phyloP scores from a whole-genome alignment of 331 rosid species.

The Acacia concinna region DNA sequence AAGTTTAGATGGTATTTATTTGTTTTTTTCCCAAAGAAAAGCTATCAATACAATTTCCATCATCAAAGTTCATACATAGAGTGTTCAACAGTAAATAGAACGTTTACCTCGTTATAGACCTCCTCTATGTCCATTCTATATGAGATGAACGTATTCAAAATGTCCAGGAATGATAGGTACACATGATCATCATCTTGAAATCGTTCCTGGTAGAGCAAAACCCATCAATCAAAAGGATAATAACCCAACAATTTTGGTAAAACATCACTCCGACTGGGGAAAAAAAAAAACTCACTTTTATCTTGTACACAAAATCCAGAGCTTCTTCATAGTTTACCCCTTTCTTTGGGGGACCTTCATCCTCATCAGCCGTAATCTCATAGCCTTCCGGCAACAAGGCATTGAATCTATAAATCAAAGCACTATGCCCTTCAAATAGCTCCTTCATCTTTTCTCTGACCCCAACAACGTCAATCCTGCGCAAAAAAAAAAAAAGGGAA shows the following conservation, averaged over 20 bases:
- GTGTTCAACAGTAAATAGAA: background rate
- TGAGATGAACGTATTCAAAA: slow-evolving; percentile 83
- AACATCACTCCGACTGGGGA: slow-evolving; percentile 1
- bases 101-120: slow-evolving; percentile 74
- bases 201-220: slow-evolving; percentile 61
- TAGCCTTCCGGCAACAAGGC: slow-evolving; percentile 92
- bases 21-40: background rate
- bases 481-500: no score
- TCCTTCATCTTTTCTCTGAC: slow-evolving; percentile 90
- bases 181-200: slow-evolving; percentile 79
- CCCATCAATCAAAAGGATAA: slow-evolving; percentile 7
- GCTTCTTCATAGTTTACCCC: slow-evolving; percentile 89
- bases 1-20: no score
- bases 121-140: slow-evolving; percentile 78
- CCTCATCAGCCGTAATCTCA: slow-evolving; percentile 86
- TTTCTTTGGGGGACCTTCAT: slow-evolving; percentile 76
- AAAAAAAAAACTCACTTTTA: slow-evolving; percentile 59
- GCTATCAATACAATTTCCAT: slow-evolving; percentile 15
- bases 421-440: slow-evolving; percentile 82
- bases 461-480: slow-evolving; percentile 78
- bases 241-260: slow-evolving; percentile 17
- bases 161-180: slow-evolving; percentile 78
- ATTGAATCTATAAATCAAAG: slow-evolving; percentile 89
- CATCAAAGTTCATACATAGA: background rate
- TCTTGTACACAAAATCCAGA: slow-evolving; percentile 86